These are phyloP conservation scores for Cajanus cajan DNA, from an alignment of 306 rosid genomes.

Conservation along the genomic window DNA sequence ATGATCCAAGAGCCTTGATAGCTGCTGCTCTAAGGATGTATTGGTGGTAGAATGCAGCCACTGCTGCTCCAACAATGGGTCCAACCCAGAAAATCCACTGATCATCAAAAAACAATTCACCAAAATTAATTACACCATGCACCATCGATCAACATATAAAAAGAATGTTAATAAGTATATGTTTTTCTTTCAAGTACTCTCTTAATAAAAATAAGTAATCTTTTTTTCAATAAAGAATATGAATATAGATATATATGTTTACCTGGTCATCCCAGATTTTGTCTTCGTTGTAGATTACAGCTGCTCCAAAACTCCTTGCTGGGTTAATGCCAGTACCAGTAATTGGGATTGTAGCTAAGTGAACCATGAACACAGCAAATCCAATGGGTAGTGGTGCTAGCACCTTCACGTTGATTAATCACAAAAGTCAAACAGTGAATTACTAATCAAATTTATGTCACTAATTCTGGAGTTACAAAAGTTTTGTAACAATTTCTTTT, in stretches of 20 bases:
- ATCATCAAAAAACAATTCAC: neutral
- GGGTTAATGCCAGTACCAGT: conserved; percentile 98
- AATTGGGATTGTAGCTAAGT: conserved; percentile 89
- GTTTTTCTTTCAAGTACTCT: neutral
- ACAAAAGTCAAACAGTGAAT: neutral
- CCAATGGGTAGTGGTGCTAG: conserved; percentile 96
- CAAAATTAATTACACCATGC: neutral
- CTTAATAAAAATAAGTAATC: neutral
- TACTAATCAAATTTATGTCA: neutral
- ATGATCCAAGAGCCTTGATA: conserved; percentile 96
- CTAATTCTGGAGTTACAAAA: neutral
- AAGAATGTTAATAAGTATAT: neutral
- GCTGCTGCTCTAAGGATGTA: conserved; percentile 82
- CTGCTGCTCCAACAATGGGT: conserved; percentile 78
- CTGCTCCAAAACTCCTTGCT: conserved; percentile 95
- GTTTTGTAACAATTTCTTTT: no score
- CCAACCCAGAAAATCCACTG: conserved; percentile 99
- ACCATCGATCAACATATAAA: neutral
- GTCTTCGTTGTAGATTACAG: conserved; percentile 64
- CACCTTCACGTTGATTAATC: conserved; percentile 41
- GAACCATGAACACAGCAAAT: conserved; percentile 96
- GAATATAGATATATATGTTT: no score
- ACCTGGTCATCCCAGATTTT: conserved; percentile 93
- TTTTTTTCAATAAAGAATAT: no score
- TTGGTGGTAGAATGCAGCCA: conserved; percentile 88